These are phyloP conservation scores for Vigna hirtella DNA, from an alignment of 306 rosid genomes.

Conservation along the genomic window DNA sequence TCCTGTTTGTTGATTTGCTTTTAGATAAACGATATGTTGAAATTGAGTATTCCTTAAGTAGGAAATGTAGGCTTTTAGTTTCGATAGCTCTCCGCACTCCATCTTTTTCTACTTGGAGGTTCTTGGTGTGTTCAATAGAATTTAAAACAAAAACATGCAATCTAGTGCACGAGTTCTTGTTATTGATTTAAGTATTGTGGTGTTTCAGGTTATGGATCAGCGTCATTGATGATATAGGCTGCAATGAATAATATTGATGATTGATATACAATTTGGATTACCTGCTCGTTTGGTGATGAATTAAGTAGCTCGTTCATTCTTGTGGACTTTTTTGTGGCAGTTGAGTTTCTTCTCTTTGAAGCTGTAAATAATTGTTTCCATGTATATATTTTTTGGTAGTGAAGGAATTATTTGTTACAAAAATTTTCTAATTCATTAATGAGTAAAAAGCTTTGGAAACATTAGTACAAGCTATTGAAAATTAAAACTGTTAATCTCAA, in stretches of 20 bases:
- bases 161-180: slow-evolving; percentile 38
- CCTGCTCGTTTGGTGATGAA: slow-evolving; percentile 62
- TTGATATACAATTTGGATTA: slow-evolving; percentile 39
- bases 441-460: slow-evolving; percentile 34
- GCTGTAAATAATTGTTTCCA: slow-evolving; percentile 74
- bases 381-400: slow-evolving; percentile 49
- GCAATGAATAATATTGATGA: slow-evolving; percentile 50
- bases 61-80: slow-evolving; percentile 22
- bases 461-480: slow-evolving; percentile 43
- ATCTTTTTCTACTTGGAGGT: slow-evolving; percentile 7
- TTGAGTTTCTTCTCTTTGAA: slow-evolving; percentile 98
- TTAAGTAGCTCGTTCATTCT: slow-evolving; percentile 73
- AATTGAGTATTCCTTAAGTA: slow-evolving; percentile 21
- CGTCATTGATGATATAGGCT: slow-evolving; percentile 40
- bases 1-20: slow-evolving; percentile 25
- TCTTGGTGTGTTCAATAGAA: slow-evolving; percentile 14
- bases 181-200: slow-evolving; percentile 51
- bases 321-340: slow-evolving; percentile 85
- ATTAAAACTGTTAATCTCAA: slow-evolving; percentile 33
- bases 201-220: slow-evolving; percentile 66
- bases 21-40: not conserved
- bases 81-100: not conserved
- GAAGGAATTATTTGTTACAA: slow-evolving; percentile 60
- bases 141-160: slow-evolving; percentile 8
- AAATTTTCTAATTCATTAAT: slow-evolving; percentile 42